These are phyloP conservation scores for Ichthyophonus hoferi DNA, from an alignment of 208 protist species.

Conservation along the genomic window DNA sequence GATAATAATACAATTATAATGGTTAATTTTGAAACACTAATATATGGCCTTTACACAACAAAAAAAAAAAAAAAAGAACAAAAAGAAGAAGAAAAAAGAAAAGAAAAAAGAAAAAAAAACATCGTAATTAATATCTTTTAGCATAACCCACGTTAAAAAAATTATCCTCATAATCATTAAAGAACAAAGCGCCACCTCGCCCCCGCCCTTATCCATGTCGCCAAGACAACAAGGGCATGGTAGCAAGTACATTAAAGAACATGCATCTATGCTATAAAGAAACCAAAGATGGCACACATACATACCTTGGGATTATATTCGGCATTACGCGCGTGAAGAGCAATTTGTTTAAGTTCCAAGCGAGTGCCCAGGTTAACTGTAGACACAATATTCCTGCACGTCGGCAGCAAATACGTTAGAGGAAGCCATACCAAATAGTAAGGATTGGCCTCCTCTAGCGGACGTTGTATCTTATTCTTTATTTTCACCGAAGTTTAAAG, in stretches of 20 bases:
- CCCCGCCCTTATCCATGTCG: not conserved
- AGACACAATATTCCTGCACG: conserved; percentile 77
- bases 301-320: conserved; percentile 82
- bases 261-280: no score
- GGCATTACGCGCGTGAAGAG: conserved; percentile 72
- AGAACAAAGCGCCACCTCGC: not conserved
- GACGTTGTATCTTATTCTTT: not conserved
- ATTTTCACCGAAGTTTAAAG: not conserved
- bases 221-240: not conserved
- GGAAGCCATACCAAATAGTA: not conserved
- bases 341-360: conserved; percentile 75
- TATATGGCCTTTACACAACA: no score
- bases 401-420: not conserved
- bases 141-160: no score
- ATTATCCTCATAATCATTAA: not conserved
- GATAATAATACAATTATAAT: no score
- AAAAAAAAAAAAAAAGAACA: not conserved
- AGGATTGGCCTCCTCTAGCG: not conserved
- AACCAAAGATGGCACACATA: no score
- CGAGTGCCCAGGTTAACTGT: conserved; percentile 70
- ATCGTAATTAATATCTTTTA: no score
- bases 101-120: not conserved
- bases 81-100: not conserved
- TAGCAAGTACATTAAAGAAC: not conserved
- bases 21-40: no score